Percentiles rank a stretch among this genome's conserved stretches.
Conservation (phyloP, 2,329 filamentous ascomycete species). For the Phoma sp. region DNA sequence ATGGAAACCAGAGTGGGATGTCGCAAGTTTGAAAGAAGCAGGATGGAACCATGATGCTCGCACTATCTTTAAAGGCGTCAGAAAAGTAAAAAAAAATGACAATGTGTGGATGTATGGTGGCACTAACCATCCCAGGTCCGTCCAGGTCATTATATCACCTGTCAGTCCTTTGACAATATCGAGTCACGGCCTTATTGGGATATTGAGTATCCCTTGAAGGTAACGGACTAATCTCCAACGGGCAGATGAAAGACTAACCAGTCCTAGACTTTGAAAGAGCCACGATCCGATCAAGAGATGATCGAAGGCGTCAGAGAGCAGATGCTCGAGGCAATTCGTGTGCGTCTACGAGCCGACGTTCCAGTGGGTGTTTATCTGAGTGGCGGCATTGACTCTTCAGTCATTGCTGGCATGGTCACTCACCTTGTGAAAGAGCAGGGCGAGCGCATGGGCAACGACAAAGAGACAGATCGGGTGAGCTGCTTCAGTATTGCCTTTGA, state of each 20-base stretch:
- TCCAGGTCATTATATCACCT: slow-evolving; percentile 41
- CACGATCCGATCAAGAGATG: slow-evolving; percentile 57
- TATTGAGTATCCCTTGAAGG: slow-evolving; percentile 57
- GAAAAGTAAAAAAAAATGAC: slow-evolving; percentile 33
- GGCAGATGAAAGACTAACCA: not conserved
- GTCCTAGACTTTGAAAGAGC: slow-evolving; percentile 47
- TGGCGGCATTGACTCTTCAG: slow-evolving; percentile 65
- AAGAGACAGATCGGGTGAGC: slow-evolving; percentile 41
- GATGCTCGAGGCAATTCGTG: slow-evolving; percentile 58
- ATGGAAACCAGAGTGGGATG: slow-evolving; percentile 61
- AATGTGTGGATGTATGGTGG: slow-evolving; percentile 4
- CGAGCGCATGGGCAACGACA: slow-evolving; percentile 53
- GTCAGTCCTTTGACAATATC: slow-evolving; percentile 45
- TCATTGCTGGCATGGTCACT: slow-evolving; percentile 62
- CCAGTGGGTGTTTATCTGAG: slow-evolving; percentile 63
- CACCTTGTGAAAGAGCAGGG: slow-evolving; percentile 58
- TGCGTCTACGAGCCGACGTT: slow-evolving; percentile 63
- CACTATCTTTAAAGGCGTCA: slow-evolving; percentile 59
- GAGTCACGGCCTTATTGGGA: slow-evolving; percentile 60
- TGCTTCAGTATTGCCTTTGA: slow-evolving; percentile 62
- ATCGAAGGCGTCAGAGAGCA: slow-evolving; percentile 57
- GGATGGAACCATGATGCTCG: slow-evolving; percentile 54
- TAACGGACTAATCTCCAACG: not conserved
- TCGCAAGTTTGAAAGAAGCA: slow-evolving; percentile 51
- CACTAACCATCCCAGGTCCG: slow-evolving; percentile 36